phyloP scores from a whole-genome alignment of 2,329 filamentous ascomycete species.

The Rosellinia necatrix region DNA sequence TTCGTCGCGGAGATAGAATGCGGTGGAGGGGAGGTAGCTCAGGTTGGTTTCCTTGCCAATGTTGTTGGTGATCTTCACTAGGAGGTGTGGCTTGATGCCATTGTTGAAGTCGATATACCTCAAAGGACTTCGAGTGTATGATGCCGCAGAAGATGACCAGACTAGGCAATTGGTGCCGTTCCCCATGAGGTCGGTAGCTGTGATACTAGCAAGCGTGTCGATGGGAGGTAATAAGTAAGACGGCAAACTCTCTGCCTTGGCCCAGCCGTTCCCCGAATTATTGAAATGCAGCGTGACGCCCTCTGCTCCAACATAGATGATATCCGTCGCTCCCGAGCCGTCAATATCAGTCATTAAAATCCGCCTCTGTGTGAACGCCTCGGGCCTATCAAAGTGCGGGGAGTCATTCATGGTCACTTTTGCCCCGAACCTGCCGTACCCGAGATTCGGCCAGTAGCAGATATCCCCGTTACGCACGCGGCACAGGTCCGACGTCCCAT shows the following conservation, averaged over 20 bases:
- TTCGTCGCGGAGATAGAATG: not conserved
- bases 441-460: not conserved
- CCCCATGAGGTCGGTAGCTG: not conserved
- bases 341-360: not conserved
- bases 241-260: not conserved
- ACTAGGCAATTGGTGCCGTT: not conserved
- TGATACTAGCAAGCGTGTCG: not conserved
- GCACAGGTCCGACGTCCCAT: not conserved
- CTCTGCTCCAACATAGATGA: not conserved
- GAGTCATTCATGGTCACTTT: not conserved
- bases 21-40: not conserved
- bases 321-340: not conserved
- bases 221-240: too few relatives aligned
- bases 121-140: too few relatives aligned
- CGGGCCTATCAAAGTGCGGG: not conserved
- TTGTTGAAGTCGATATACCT: not conserved
- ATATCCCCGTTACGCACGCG: not conserved
- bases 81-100: not conserved
- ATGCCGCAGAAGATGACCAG: not conserved
- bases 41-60: not conserved
- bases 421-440: not conserved
- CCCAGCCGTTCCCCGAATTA: not conserved
- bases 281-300: not conserved
- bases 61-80: not conserved
- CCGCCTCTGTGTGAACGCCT: not conserved